phyloP scores from a whole-genome alignment of 2,329 filamentous ascomycete species.

The Amauroascus verrucosus region DNA sequence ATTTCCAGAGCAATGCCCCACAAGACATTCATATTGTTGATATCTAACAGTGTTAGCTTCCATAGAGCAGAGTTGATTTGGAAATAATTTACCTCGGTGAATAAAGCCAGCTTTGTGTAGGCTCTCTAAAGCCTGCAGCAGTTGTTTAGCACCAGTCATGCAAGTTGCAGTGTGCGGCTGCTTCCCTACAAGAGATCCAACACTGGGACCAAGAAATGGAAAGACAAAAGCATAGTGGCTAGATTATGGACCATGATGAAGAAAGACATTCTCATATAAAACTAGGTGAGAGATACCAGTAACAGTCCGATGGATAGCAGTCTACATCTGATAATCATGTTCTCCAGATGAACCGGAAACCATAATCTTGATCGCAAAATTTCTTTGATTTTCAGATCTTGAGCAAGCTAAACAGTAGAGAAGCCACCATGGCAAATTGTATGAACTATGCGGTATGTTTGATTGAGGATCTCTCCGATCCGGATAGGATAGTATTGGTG shows the following conservation, averaged over 20 bases:
- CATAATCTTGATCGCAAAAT: slow-evolving; percentile 13
- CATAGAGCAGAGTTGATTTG: not conserved
- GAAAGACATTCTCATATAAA: slow-evolving; percentile 10
- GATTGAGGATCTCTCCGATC: slow-evolving; percentile 3
- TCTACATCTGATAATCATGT: slow-evolving; percentile 13
- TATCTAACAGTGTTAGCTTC: slow-evolving; percentile 16
- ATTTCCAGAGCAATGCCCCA: slow-evolving; percentile 21
- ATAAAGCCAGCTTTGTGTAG: slow-evolving; percentile 24
- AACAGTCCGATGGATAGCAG: slow-evolving; percentile 7
- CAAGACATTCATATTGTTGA: slow-evolving; percentile 24
- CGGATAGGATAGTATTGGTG: slow-evolving; percentile 1
- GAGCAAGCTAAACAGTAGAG: not conserved
- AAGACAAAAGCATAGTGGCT: slow-evolving; percentile 18
- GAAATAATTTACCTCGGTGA: slow-evolving; percentile 19
- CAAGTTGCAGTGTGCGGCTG: slow-evolving; percentile 19
- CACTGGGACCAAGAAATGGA: slow-evolving; percentile 20
- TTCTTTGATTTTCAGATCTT: slow-evolving; percentile 9
- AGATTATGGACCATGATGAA: slow-evolving; percentile 1
- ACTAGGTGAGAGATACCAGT: slow-evolving; percentile 13
- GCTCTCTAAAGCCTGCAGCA: slow-evolving; percentile 21
- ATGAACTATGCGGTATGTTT: slow-evolving; percentile 3
- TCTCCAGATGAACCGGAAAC: slow-evolving; percentile 1
- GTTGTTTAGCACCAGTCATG: slow-evolving; percentile 24
- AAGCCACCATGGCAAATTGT: slow-evolving; percentile 1
- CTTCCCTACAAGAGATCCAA: not conserved